Base-by-base conservation (phyloP, 2,329 filamentous ascomycete genomes). In the Sporothrix phasma region DNA sequence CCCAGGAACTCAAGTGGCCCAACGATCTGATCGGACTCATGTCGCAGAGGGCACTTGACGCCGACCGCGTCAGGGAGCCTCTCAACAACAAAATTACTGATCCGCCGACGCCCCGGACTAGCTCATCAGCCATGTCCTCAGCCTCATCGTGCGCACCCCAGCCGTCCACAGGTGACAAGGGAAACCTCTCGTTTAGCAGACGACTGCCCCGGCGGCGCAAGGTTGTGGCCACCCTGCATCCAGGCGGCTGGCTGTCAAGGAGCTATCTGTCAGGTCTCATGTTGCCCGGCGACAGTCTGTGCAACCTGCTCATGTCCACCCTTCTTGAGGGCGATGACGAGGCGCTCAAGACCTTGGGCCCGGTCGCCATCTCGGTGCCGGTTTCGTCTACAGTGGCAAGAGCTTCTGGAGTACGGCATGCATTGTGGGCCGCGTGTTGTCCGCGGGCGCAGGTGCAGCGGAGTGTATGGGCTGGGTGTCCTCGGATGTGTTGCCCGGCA, bases 381-480 rank as follows among this genome's bases (percentile, higher is more conserved):
- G 86, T 0, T 88, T 88, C 67, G 78, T 87, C 3, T 88, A 87
- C 69, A 74, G 73, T 4, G 80, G 80, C 2, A 86, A 84, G 75
- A 88, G 84, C 66, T 88, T 88, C 71, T 88, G 86, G 86, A 88
- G 85, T 73, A 87, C 83, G 1, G 79, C 81, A 13, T 88, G 85
- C 70, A 78, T 88, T 47, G 81, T 88, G 10, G 86, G 85, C 3
- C 81, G 84, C 31, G 84, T 88, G 3, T 74, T 88, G 39, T 85
- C 85, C 34, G 85, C 84, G 31, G 82, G 83, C 7, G 80, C 80
- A 62, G 84, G 84, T 2, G 81, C 84, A 17, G 80, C 80, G 0
- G 85, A 88, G 70, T 85, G 85, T 70, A 84, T 88, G 83, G 85
- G 85, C 61, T 87, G 86, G 86, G 78, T 88, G 62, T 86, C 84